Base-by-base conservation (phyloP, 1,139 yeast species). In the Kodamaea ohmeri region DNA sequence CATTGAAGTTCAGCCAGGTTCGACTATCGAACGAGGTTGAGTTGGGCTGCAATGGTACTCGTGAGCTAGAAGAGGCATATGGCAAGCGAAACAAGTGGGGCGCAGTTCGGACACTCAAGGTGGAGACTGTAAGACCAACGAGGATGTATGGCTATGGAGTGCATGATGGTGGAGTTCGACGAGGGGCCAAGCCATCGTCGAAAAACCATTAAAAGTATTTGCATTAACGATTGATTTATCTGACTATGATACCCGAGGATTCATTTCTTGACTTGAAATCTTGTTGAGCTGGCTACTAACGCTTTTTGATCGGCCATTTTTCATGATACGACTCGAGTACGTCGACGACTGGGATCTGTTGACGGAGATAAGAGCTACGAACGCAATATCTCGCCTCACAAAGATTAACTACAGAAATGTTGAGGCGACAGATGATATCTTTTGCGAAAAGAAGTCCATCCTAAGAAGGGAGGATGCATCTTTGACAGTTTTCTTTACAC, bases 41-140 rank as follows among this genome's bases (percentile, higher is more conserved):
- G 26, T 32, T 37, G n/a, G 50, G 58, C 13, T 44, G 48, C 25
- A 50, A 54, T 25, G 64, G 64, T 5, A 55, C 53, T 8, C 46
- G 46, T 37, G 50, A 48, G 40, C 45, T 60, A 21, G 48, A 37
- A 30, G 13, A 34, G 18, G 18, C 12, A 13, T 38, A 30, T 26
- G 38, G 35, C 15, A 36, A 25, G 25, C 35, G 11, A 11, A 32
- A 26, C 25, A 32, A 20, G 22, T 31, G 38, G 31, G 32, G 29
- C 27, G 29, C 44, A 35, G 36, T 35, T 31, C 36, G 43, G 35
- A 44, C 40, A 46, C 52, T 47, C 33, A 42, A 44, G 52, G 52
- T 49, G 40, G 44, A 37, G 34, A 17, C 31, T 21, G 25, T 18
- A 21, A 33, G 21, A 24, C 28, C 37, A 11, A 11, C n/a, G 5